A percentile compares a stretch with the other conserved stretches of the same genome.
phyloP scores from a whole-genome alignment of 2,329 filamentous ascomycete species.

The Verticillium dahliae region DNA sequence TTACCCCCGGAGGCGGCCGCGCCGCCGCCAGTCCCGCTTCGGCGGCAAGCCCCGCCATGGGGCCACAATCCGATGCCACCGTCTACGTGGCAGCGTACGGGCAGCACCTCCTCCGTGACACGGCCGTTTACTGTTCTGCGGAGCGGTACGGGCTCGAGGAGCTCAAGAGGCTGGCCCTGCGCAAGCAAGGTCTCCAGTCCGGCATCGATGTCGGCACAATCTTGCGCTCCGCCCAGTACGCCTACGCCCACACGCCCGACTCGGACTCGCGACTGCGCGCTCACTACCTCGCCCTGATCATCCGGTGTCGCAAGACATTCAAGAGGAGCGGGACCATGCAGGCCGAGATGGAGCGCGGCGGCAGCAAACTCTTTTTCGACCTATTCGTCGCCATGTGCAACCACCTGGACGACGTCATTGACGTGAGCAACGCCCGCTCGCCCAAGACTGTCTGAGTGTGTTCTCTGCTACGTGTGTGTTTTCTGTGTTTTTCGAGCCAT shows the following conservation, averaged over 20 bases:
- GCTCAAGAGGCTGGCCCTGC: constrained; percentile 83
- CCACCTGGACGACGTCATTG: constrained; percentile 92
- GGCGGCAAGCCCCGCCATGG: constrained; percentile 48
- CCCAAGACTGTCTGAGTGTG: constrained; percentile 47
- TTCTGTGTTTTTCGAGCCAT: constrained; percentile 8
- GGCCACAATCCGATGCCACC: constrained; percentile 57
- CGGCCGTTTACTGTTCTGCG: constrained; percentile 88
- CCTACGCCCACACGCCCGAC: constrained; percentile 92
- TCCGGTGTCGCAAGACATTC: constrained; percentile 94
- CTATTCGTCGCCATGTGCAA: constrained; percentile 98
- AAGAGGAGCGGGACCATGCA: constrained; percentile 99
- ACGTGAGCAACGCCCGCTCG: constrained; percentile 64
- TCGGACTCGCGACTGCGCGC: constrained; percentile 87
- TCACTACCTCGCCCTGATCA: constrained; percentile 95
- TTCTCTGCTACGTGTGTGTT: constrained; percentile 2
- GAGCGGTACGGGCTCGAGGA: constrained; percentile 88
- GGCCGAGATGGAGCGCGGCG: constrained; percentile 94
- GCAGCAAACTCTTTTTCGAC: constrained; percentile 90
- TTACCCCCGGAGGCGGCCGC: constrained; percentile 29
- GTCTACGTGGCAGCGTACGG: constrained; percentile 69
- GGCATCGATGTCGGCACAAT: constrained; percentile 90
- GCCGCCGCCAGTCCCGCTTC: constrained; percentile 41
- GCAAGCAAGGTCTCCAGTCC: constrained; percentile 89
- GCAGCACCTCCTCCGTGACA: constrained; percentile 81
- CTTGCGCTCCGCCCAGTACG: constrained; percentile 86